These are phyloP conservation scores for Lichtheimia ramosa DNA, from an alignment of 371 early-diverging fungal genomes.

Conservation along the genomic window DNA sequence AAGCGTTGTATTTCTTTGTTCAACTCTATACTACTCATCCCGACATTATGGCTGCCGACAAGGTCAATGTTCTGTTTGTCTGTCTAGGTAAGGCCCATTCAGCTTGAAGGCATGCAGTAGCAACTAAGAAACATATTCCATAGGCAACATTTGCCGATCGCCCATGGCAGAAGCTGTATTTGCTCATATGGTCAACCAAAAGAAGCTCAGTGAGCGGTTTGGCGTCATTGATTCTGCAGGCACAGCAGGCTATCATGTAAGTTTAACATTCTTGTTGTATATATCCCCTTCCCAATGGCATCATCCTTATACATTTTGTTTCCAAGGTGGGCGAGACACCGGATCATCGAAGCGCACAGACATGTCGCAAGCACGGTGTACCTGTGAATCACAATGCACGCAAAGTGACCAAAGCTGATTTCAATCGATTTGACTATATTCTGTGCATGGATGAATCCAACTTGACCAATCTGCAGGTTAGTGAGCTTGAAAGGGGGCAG, in stretches of 20 bases:
- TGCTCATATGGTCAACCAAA: constrained; percentile 63
- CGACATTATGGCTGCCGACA: constrained; percentile 5
- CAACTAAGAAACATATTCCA: not conserved
- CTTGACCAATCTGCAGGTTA: constrained; percentile 66
- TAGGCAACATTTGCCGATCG: constrained; percentile 87
- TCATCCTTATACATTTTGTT: not conserved
- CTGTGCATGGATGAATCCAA: constrained; percentile 89
- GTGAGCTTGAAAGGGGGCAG: not conserved
- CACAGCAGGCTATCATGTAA: constrained; percentile 81
- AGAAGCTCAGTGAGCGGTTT: constrained; percentile 59
- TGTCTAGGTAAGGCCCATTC: constrained; percentile 58
- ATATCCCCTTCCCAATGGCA: not conserved
- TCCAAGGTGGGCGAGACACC: constrained; percentile 66
- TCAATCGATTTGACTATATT: constrained; percentile 78
- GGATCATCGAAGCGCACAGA: constrained; percentile 69
- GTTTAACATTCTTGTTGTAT: constrained; percentile 3
- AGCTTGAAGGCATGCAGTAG: not conserved
- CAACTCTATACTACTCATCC: too few species aligned
- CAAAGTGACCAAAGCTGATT: constrained; percentile 65
- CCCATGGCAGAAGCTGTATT: constrained; percentile 96
- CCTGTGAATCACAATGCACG: constrained; percentile 80
- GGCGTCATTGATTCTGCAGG: constrained; percentile 85
- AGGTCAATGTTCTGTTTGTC: constrained; percentile 69
- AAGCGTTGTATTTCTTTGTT: too few species aligned
- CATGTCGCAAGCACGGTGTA: constrained; percentile 77